These are phyloP conservation scores for Colletotrichum agaves DNA, from an alignment of 2,329 filamentous ascomycete species.

Conservation along the genomic window DNA sequence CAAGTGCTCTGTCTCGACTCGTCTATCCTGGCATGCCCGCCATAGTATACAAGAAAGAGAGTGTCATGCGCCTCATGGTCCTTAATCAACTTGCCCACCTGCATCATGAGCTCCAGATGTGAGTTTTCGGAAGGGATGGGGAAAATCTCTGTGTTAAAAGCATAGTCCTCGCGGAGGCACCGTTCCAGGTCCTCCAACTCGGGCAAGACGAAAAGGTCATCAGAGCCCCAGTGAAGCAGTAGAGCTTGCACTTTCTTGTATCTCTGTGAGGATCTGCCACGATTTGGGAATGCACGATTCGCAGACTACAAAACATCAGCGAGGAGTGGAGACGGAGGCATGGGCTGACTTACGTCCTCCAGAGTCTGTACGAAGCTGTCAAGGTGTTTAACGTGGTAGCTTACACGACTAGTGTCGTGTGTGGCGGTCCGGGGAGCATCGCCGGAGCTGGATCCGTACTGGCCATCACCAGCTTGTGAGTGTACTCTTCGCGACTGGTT, in stretches of 20 bases:
- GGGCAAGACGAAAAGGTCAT: conserved; percentile 68
- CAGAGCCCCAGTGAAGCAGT: conserved; percentile 67
- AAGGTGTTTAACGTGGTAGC: conserved; percentile 67
- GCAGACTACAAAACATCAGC: conserved; percentile 55
- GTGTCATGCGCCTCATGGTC: conserved; percentile 66
- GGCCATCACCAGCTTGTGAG: conserved; percentile 38
- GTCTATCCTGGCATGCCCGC: conserved; percentile 69
- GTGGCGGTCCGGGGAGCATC: conserved; percentile 57
- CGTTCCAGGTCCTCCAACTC: conserved; percentile 67
- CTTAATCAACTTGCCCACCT: conserved; percentile 66
- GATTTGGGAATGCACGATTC: conserved; percentile 66
- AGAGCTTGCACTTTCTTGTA: conserved; percentile 67
- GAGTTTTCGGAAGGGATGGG: conserved; percentile 68
- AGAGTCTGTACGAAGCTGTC: conserved; percentile 64
- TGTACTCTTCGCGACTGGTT: conserved; percentile 28
- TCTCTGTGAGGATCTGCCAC: conserved; percentile 61
- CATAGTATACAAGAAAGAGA: conserved; percentile 68
- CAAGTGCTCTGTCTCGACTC: conserved; percentile 69
- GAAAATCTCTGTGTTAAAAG: conserved; percentile 67
- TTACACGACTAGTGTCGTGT: conserved; percentile 67
- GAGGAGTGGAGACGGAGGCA: background rate
- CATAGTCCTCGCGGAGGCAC: conserved; percentile 65
- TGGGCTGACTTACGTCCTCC: conserved; percentile 58
- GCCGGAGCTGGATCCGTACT: conserved; percentile 57
- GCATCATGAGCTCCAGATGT: conserved; percentile 68